Evolutionary conservation across 305 asterid genomes (phyloP), one percentile per base, ranked within the genome.

Genomic region (Rubia tinctorum): DNA sequence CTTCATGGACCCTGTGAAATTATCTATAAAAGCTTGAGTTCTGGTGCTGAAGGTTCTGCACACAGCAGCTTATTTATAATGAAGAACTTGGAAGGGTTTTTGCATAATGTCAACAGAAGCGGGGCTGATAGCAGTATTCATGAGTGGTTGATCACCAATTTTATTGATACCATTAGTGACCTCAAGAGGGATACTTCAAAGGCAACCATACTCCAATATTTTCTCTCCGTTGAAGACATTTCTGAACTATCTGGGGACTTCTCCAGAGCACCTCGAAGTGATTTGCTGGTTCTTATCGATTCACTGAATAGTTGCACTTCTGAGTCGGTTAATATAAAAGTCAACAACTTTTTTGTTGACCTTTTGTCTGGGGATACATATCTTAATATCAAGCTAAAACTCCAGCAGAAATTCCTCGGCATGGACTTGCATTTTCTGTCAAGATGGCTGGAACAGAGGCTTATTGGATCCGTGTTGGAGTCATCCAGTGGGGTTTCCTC

Each of bases 391-490:
- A 95, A 83, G 77, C 84, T 81, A 80, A 82, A 80, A 82, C 80
- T 93, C 80, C 96, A 84, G 83, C 83, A 68, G 85, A 95, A 93
- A 78, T 93, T 95, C 75, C 83, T 86, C 61, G 77, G 72, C 81
- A 89, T 88, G 95, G 93, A 89, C 81, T 73, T 84, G 80, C 81
- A 55, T 77, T 83, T 78, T 83, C 85, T 95, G 27, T 83, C 91
- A 8, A 89, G 84, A 85, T 95, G 99, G 99, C 84, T 95, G 71
- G 97, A 88, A 81, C 82, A 78, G 69, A 91, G 98, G 86, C 84
- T 95, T 78, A 77, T 95, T 70, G 98, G 98, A 76, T 82, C 84
- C 73, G 82, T 80, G 68, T 72, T 78, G 53, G 92, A 87, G 78
- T 73, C 88, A 72, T 77, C 86, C 9, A 77, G 70, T 75, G 90